These are phyloP conservation scores for Ceratocystis lukuohia DNA, from an alignment of 2,329 filamentous ascomycete genomes.

Conservation along the genomic window DNA sequence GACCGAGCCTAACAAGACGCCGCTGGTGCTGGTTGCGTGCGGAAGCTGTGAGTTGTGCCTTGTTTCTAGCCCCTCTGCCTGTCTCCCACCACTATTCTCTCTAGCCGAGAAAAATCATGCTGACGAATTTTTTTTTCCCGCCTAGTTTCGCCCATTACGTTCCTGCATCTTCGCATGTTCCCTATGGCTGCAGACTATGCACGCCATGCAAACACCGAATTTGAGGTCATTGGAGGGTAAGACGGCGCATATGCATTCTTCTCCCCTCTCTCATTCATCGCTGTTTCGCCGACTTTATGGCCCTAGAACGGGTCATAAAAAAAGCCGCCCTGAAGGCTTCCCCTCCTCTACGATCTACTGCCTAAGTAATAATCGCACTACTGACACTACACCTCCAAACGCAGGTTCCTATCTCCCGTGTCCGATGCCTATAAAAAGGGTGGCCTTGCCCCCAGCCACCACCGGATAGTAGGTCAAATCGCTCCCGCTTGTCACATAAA, in stretches of 20 bases:
- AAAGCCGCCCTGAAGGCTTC: background rate
- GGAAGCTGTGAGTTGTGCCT: constrained; percentile 38
- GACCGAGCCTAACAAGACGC: constrained; percentile 42
- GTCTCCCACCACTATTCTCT: background rate
- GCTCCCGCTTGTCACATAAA: background rate
- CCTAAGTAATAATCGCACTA: background rate
- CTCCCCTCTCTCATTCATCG: no score
- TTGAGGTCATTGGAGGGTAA: constrained; percentile 78
- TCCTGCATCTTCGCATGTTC: constrained; percentile 74
- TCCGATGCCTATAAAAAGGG: constrained; percentile 29
- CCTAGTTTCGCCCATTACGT: constrained; percentile 54
- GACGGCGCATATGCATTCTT: background rate
- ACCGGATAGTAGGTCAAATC: constrained; percentile 25
- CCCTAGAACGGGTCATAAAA: no score
- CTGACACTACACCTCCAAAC: background rate
- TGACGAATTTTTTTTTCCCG: background rate
- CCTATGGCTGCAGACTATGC: constrained; percentile 74
- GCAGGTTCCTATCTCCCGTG: constrained; percentile 29
- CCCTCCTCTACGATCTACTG: no score
- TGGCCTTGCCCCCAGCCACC: constrained; percentile 28
- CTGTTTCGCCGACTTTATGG: no score
- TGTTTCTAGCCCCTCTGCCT: background rate
- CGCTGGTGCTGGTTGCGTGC: constrained; percentile 55
- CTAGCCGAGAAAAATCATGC: background rate
- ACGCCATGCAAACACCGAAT: constrained; percentile 39